Evolutionary conservation across 1,284 basidiomycete genomes (phyloP).

Genomic region (Apiotrichum veenhuisii): DNA sequence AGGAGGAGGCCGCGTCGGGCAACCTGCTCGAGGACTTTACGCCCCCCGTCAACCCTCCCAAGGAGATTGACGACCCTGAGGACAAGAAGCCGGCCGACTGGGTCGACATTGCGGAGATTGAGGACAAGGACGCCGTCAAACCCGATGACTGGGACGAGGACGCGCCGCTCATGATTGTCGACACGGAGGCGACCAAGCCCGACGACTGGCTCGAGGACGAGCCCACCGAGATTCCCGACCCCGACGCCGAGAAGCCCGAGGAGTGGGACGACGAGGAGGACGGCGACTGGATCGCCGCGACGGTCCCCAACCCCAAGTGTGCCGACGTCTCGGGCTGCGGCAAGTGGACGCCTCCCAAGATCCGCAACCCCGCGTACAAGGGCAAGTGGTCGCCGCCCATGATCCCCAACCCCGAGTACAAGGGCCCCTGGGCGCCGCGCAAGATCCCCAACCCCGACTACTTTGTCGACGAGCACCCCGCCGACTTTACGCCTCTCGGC

Average conservation of each 20-base stretch:
- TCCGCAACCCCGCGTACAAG: conserved; percentile 88
- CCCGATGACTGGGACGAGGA: conserved; percentile 96
- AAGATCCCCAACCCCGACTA: conserved; percentile 89
- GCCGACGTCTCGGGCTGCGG: conserved; percentile 88
- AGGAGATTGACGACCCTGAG: conserved; percentile 85
- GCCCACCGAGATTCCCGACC: conserved; percentile 76
- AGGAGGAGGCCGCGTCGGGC: conserved; percentile 73
- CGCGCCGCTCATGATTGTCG: conserved; percentile 82
- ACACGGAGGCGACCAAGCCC: conserved; percentile 83
- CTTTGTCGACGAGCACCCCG: conserved; percentile 84
- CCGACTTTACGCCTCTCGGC: conserved; percentile 82
- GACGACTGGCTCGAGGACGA: conserved; percentile 95
- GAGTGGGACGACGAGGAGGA: conserved; percentile 99
- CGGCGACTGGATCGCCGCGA: conserved; percentile 94
- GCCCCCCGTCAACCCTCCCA: conserved; percentile 88
- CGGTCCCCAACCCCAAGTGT: conserved; percentile 84
- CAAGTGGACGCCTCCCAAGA: conserved; percentile 80
- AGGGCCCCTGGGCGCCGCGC: conserved; percentile 87
- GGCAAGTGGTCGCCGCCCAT: conserved; percentile 93
- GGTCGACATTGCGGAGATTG: conserved; percentile 84
- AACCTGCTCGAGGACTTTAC: conserved; percentile 89
- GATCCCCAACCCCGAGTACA: conserved; percentile 97
- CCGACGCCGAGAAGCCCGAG: conserved; percentile 93
- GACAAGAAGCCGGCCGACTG: conserved; percentile 89
- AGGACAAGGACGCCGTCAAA: conserved; percentile 82